Evolutionary conservation across 805 yeast genomes (phyloP), one percentile per base, ranked within the genome.

Genomic region (Teunomyces barrocoloradensis): DNA sequence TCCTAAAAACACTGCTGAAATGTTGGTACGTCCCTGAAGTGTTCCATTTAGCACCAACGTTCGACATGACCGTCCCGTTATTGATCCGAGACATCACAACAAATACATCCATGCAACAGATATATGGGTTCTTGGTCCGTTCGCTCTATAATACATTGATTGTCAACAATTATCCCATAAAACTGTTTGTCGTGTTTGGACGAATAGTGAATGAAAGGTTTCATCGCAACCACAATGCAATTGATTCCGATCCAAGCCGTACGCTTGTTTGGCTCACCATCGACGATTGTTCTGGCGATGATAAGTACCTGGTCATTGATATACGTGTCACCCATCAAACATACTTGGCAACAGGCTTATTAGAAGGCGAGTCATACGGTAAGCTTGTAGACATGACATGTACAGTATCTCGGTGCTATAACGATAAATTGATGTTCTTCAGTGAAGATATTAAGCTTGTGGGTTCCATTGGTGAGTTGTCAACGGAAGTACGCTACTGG

Each of bases 111-210:
- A 39, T 46, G 4, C 42, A 23, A 27, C 35, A 11, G n/a, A 40
- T 42, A 23, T 48, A 48, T 23, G 52, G 47, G 6, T 39, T 23
- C 20, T 15, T 29, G 17, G 27, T 41, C 37, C 37, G 33, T 7
- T 28, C 41, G 11, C 42, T 18, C 20, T 17, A 13, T 15, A 55
- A 17, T 52, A 35, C 33, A 28, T 51, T 20, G 21, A 30, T 63
- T 36, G 53, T 71, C 4, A 59, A 61, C 33, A 73, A 72, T 48
- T 60, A 69, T 50, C 78, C 78, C 3, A 52, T 73, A 0, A 53
- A 49, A 23, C 49, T 41, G 6, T 47, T 66, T 1, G 49, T 44
- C 4, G 49, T 72, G 0, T 45, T 53, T 21, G 77, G 77, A 2
- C 55, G 61, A 6, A 52, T 72, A 10, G 53, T 56, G 23, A 56